Percentiles rank a stretch among this genome's conserved stretches.
These are phyloP conservation scores for Colletotrichum chlorophyti DNA, from an alignment of 2,329 filamentous ascomycete genomes.

Conservation along the genomic window DNA sequence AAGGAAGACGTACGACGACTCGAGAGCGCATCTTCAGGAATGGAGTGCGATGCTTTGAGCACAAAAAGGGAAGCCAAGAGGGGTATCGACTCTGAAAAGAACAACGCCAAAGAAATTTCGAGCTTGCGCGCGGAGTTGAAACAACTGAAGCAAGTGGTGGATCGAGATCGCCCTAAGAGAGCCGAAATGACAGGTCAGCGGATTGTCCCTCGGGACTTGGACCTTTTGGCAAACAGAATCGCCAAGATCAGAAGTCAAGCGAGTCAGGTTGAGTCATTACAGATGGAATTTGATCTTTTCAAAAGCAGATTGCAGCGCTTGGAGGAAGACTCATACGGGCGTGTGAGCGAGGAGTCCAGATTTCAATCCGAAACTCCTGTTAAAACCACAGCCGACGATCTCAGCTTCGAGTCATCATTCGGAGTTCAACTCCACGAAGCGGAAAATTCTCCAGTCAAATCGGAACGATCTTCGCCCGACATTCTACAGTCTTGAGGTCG, in stretches of 20 bases:
- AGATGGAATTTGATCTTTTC: slow-evolving; percentile 50
- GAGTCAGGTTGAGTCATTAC: slow-evolving; percentile 46
- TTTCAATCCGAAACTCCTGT: too few species aligned
- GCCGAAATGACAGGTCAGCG: neutral
- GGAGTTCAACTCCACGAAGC: too few species aligned
- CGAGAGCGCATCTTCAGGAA: slow-evolving; percentile 32
- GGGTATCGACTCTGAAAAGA: slow-evolving; percentile 32
- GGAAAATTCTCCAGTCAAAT: neutral
- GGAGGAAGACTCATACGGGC: too few species aligned
- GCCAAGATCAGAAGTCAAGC: slow-evolving; percentile 45
- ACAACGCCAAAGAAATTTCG: slow-evolving; percentile 39
- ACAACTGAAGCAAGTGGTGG: slow-evolving; percentile 37
- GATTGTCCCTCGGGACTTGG: slow-evolving; percentile 38
- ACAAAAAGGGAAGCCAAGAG: slow-evolving; percentile 34
- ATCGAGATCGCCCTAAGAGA: slow-evolving; percentile 33
- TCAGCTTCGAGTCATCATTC: too few species aligned
- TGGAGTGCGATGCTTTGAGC: slow-evolving; percentile 33
- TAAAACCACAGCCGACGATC: too few species aligned
- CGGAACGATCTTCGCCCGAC: neutral
- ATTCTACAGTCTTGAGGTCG: neutral
- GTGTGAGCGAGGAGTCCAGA: too few species aligned
- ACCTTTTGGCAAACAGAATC: slow-evolving; percentile 47
- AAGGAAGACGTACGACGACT: slow-evolving; percentile 34
- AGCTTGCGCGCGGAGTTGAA: slow-evolving; percentile 41
- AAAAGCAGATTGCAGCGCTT: slow-evolving; percentile 44